Conservation (phyloP, 2,329 filamentous ascomycete genomes). For the Leptographium lundbergii region DNA sequence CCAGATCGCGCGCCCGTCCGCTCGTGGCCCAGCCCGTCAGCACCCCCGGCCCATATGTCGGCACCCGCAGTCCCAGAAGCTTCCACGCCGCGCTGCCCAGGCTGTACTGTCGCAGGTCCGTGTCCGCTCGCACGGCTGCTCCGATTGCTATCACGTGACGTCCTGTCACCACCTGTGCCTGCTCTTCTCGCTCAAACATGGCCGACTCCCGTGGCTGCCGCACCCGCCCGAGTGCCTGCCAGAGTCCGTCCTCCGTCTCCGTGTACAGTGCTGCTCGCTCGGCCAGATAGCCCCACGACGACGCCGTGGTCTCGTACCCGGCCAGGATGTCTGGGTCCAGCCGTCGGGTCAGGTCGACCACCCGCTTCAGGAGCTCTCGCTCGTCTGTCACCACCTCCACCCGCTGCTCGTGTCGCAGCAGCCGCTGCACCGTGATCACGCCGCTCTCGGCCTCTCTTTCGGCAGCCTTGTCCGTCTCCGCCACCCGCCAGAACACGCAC, state of each 20-base stretch:
- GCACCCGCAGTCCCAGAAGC: constrained; percentile 72
- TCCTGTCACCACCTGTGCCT: constrained; percentile 66
- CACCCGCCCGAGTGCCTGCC: constrained; percentile 82
- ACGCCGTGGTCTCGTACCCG: constrained; percentile 86
- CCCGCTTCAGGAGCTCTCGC: constrained; percentile 69
- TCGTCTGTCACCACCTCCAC: constrained; percentile 70
- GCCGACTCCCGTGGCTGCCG: constrained; percentile 5
- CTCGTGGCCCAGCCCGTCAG: constrained; percentile 74
- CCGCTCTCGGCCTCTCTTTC: constrained; percentile 42
- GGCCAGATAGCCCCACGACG: constrained; percentile 91
- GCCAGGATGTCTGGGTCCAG: constrained; percentile 88
- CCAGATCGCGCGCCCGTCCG: constrained; percentile 52
- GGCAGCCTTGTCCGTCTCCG: constrained; percentile 21
- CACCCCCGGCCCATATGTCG: constrained; percentile 70
- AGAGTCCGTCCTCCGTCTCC: constrained; percentile 32
- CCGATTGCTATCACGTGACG: constrained; percentile 96
- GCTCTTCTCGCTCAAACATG: constrained; percentile 42
- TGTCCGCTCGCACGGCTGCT: constrained; percentile 86
- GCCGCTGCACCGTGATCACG: constrained; percentile 52
- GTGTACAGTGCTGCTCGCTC: constrained; percentile 71
- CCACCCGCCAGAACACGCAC: constrained; percentile 82
- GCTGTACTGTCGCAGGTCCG: constrained; percentile 86
- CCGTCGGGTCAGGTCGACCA: constrained; percentile 73
- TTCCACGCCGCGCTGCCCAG: constrained; percentile 96
- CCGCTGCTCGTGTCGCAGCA: constrained; percentile 44